These are phyloP conservation scores for Candida alai DNA, from an alignment of 805 yeast species.

Conservation along the genomic window DNA sequence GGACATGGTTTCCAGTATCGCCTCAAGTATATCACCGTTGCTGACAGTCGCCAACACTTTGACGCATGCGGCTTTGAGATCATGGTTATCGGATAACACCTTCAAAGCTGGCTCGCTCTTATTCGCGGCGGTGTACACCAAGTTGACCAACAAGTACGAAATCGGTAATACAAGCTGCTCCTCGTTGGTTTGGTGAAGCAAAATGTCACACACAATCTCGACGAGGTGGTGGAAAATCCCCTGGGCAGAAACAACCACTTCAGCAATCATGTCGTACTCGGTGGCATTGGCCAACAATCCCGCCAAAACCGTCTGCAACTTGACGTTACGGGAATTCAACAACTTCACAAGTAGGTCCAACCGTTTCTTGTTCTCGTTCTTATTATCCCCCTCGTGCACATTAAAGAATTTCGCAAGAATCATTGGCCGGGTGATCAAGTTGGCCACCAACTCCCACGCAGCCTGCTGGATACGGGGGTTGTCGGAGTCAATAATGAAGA, in stretches of 20 bases:
- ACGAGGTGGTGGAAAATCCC: constrained; percentile 15
- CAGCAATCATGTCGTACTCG: constrained; percentile 33
- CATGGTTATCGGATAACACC: background rate
- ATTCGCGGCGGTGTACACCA: constrained; percentile 15
- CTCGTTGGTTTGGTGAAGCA: constrained; percentile 20
- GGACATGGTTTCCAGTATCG: constrained; percentile 12
- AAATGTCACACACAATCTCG: constrained; percentile 17
- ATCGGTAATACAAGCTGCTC: constrained; percentile 28
- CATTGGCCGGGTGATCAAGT: constrained; percentile 43
- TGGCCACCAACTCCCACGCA: constrained; percentile 60
- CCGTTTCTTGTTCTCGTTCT: constrained; percentile 23
- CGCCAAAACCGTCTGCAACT: constrained; percentile 28
- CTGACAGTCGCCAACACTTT: constrained; percentile 6
- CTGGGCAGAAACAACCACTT: constrained; percentile 17
- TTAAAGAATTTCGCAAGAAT: constrained; percentile 58
- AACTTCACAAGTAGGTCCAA: constrained; percentile 28
- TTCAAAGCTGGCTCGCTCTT: background rate
- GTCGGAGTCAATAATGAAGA: constrained; percentile 37
- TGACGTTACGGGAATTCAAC: constrained; percentile 28
- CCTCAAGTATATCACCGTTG: constrained; percentile 9
- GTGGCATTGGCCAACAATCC: constrained; percentile 41
- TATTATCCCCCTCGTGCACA: constrained; percentile 28
- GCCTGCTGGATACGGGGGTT: constrained; percentile 49
- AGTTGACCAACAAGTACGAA: constrained; percentile 18
- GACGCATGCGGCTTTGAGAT: constrained; percentile 3